Evolutionary conservation across 139 green algal species (phyloP).

Genomic region (Chlamydomonas schloesseri): DNA sequence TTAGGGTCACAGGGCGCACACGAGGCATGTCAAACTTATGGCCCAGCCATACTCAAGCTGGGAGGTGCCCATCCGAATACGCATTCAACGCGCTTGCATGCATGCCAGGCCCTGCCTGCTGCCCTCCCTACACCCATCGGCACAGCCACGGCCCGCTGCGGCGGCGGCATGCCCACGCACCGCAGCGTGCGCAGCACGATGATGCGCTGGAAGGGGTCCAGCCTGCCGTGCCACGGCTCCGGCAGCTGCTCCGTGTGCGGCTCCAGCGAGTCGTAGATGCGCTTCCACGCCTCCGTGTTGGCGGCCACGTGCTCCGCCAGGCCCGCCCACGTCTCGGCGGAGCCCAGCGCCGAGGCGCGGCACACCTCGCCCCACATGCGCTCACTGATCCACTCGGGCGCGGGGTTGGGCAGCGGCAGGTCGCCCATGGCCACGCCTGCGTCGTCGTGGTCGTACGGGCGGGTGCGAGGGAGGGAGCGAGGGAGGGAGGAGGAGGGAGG

Average conservation of each 20-base stretch:
- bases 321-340: constrained; percentile 48
- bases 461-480: too few species aligned
- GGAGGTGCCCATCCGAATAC: too few species aligned
- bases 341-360: constrained; percentile 60
- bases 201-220: constrained; percentile 80
- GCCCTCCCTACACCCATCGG: too few species aligned
- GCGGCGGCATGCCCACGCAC: neutral
- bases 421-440: constrained; percentile 77
- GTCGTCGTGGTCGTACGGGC: neutral
- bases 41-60: too few species aligned
- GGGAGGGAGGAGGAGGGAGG: too few species aligned
- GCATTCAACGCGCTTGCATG: too few species aligned
- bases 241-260: constrained; percentile 70
- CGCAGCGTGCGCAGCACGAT: constrained; percentile 71
- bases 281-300: constrained; percentile 58
- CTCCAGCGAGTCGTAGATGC: constrained; percentile 72
- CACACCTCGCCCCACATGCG: constrained; percentile 81
- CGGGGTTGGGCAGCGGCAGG: constrained; percentile 68
- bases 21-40: too few species aligned
- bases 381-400: constrained; percentile 69
- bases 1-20: too few species aligned
- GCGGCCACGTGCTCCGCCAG: constrained; percentile 54
- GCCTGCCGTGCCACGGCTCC: constrained; percentile 57
- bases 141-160: too few species aligned
- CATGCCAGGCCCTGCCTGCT: too few species aligned